Evolutionary conservation across 305 asterid genomes (phyloP).

Genomic region (Fraxinus baroniana): DNA sequence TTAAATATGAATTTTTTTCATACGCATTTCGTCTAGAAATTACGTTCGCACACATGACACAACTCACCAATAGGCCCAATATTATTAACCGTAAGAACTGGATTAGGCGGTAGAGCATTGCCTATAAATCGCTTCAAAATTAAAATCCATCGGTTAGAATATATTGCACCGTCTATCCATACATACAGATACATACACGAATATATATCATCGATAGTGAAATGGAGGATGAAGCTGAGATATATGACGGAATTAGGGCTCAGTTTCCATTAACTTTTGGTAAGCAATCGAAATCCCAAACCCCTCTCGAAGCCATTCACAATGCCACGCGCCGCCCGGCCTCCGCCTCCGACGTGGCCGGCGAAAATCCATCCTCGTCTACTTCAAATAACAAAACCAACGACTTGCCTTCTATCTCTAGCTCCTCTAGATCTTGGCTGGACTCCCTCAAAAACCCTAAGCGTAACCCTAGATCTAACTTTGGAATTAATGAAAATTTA

Average conservation of each 20-base stretch:
- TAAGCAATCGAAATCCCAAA: constrained; percentile 63
- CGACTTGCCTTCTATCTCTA: constrained; percentile 45
- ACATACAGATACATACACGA: neutral
- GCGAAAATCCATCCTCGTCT: constrained; percentile 31
- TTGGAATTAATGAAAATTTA: neutral
- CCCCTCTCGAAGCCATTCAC: constrained; percentile 67
- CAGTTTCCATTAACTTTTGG: constrained; percentile 81
- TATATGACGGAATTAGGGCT: constrained; percentile 67
- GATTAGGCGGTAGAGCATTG: neutral
- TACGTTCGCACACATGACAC: too few species aligned
- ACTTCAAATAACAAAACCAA: constrained; percentile 10
- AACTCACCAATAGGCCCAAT: neutral
- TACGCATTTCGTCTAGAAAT: too few species aligned
- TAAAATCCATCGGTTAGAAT: neutral
- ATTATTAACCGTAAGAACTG: neutral
- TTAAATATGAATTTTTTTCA: too few species aligned
- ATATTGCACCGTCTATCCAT: neutral
- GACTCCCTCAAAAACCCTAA: constrained; percentile 50
- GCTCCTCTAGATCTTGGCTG: constrained; percentile 57
- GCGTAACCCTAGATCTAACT: constrained; percentile 26
- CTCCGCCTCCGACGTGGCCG: neutral
- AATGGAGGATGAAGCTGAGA: constrained; percentile 75
- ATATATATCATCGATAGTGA: neutral
- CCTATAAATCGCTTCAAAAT: constrained; percentile 10
- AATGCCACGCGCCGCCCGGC: constrained; percentile 75